Conservation (phyloP, 768 basidiomycete species). For the Podaxis mareebaensis region DNA sequence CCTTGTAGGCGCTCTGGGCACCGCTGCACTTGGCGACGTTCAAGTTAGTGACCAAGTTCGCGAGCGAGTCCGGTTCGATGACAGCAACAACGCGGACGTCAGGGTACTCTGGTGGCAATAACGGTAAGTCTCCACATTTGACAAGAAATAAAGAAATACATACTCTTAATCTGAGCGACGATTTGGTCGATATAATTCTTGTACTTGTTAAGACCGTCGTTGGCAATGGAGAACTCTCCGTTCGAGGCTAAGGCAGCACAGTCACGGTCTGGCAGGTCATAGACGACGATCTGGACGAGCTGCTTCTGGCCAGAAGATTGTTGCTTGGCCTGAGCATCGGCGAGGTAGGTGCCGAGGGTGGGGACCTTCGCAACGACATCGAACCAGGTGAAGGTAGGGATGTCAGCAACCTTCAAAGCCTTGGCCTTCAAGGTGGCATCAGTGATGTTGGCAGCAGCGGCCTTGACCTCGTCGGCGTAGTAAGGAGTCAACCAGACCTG, state of each 20-base stretch:
- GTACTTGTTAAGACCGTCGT: constrained; percentile 58
- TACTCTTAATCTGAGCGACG: constrained; percentile 55
- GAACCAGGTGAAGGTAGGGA: constrained; percentile 66
- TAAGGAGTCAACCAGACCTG: constrained; percentile 55
- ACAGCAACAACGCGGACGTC: constrained; percentile 64
- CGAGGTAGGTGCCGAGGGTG: constrained; percentile 55
- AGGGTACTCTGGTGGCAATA: constrained; percentile 43
- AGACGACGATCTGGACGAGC: constrained; percentile 53
- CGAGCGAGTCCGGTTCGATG: constrained; percentile 67
- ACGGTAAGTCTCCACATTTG: background rate
- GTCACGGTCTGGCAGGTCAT: constrained; percentile 67
- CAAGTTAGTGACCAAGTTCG: constrained; percentile 70
- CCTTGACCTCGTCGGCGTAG: constrained; percentile 54
- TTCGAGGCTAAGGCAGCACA: constrained; percentile 67
- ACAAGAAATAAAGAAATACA: constrained; percentile 18
- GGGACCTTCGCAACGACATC: constrained; percentile 57
- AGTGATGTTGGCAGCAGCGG: constrained; percentile 49
- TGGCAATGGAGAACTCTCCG: constrained; percentile 62
- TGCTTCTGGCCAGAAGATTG: constrained; percentile 48
- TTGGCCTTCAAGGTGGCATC: constrained; percentile 51
- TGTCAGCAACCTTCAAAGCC: constrained; percentile 52
- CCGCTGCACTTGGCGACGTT: constrained; percentile 55
- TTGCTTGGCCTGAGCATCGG: constrained; percentile 47
- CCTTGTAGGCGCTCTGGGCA: constrained; percentile 54
- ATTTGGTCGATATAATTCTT: constrained; percentile 62